Evolutionary conservation across 2,329 filamentous ascomycete species (phyloP).

Genomic region (Apiospora phragmitis): DNA sequence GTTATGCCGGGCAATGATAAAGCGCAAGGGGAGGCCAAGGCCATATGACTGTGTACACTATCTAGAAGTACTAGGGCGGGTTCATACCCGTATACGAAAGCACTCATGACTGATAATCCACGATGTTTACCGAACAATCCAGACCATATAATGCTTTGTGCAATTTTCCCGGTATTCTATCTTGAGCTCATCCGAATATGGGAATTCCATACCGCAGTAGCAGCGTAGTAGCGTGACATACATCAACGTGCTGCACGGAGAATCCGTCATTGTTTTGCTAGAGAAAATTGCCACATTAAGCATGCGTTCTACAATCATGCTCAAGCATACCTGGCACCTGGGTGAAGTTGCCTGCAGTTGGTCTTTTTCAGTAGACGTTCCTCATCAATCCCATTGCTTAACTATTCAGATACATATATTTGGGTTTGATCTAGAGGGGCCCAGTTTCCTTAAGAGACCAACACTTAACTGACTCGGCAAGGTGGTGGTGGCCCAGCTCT

Average conservation of each 20-base stretch:
- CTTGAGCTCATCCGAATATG: too few relatives aligned
- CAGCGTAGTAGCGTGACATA: background rate
- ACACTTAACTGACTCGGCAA: constrained; percentile 2
- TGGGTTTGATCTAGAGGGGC: background rate
- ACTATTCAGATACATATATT: background rate
- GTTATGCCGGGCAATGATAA: background rate
- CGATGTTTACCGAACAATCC: background rate
- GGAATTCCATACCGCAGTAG: background rate
- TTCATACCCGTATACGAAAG: constrained; percentile 9
- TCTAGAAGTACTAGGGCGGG: constrained; percentile 9
- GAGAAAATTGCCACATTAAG: background rate
- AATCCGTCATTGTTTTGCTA: background rate
- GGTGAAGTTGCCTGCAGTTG: background rate
- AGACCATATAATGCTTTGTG: background rate
- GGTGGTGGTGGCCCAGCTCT: background rate
- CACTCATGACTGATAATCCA: constrained; percentile 8
- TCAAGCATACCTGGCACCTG: background rate
- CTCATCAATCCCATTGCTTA: background rate
- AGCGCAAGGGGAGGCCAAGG: background rate
- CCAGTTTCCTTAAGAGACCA: background rate
- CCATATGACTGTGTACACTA: constrained; percentile 34
- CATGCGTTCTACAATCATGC: background rate
- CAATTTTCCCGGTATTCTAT: background rate
- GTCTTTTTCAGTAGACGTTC: background rate
- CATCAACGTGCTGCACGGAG: background rate